These are phyloP conservation scores for Clavispora santaluciae DNA, from an alignment of 805 yeast species.

Conservation along the genomic window DNA sequence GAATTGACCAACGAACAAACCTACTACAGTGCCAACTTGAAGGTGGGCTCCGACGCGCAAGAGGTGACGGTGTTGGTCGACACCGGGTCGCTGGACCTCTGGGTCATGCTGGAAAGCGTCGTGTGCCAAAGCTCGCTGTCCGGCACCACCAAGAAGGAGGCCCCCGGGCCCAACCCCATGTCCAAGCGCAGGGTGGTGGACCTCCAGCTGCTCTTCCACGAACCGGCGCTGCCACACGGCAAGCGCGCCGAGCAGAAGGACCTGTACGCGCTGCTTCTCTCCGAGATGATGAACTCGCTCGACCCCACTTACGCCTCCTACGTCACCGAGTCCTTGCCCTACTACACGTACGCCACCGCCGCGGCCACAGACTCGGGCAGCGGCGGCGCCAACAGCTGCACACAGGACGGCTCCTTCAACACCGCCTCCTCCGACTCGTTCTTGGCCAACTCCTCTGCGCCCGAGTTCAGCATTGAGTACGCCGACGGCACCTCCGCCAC, in stretches of 20 bases:
- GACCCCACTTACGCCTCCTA: too few relatives aligned
- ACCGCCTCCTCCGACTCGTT: slow-evolving; percentile 30
- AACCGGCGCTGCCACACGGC: too few relatives aligned
- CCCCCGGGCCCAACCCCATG: too few relatives aligned
- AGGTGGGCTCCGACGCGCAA: slow-evolving; percentile 25
- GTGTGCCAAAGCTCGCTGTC: background rate
- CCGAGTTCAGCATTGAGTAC: slow-evolving; percentile 39
- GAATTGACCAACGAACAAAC: slow-evolving; percentile 1
- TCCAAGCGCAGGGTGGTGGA: background rate
- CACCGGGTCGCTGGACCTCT: slow-evolving; percentile 41
- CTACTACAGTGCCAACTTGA: slow-evolving; percentile 1
- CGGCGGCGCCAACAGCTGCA: slow-evolving; percentile 32
- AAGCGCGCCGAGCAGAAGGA: background rate
- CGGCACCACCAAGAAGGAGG: too few relatives aligned
- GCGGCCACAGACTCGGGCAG: background rate
- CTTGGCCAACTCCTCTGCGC: slow-evolving; percentile 36
- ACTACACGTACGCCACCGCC: background rate
- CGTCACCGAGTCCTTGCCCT: background rate
- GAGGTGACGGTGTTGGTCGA: slow-evolving; percentile 30
- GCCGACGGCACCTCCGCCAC: slow-evolving; percentile 46
- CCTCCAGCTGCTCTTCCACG: background rate
- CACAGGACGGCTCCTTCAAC: slow-evolving; percentile 46
- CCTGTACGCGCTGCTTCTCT: background rate
- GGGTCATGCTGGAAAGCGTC: slow-evolving; percentile 29
- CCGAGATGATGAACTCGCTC: too few relatives aligned